Conservation (phyloP, 2,329 filamentous ascomycete species). For the Epichloe gansuensis region DNA sequence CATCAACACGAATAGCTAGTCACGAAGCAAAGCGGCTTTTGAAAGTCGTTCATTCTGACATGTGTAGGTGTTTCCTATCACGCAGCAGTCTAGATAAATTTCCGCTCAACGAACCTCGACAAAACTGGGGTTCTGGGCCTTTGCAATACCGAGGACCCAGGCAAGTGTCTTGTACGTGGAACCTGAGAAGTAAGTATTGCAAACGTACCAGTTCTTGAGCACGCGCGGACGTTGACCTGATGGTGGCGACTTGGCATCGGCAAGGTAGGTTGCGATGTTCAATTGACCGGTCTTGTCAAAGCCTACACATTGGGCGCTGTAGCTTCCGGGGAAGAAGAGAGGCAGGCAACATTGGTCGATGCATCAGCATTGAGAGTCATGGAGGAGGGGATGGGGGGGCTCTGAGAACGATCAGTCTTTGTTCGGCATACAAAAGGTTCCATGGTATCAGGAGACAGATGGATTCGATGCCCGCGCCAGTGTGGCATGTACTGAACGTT, state of each 20-base stretch:
- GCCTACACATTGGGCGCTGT: constrained; percentile 13
- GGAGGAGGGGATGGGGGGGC: constrained; percentile 4
- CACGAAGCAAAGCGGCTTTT: no score
- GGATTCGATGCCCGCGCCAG: constrained; percentile 12
- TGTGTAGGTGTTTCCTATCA: background rate
- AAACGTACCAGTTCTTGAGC: constrained; percentile 12
- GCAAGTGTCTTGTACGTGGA: constrained; percentile 3
- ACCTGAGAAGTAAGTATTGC: constrained; percentile 10
- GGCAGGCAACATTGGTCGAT: constrained; percentile 13
- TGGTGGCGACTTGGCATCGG: constrained; percentile 10
- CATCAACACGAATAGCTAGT: no score
- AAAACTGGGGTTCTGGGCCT: constrained; percentile 14
- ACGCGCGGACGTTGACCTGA: constrained; percentile 1
- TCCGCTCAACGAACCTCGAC: constrained; percentile 11
- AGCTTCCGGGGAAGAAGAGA: constrained; percentile 9
- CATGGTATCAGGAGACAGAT: constrained; percentile 5
- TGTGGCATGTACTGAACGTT: constrained; percentile 10
- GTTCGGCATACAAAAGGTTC: no score
- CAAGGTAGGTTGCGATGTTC: constrained; percentile 10
- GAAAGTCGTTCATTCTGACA: no score
- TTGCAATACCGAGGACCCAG: background rate
- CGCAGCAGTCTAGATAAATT: constrained; percentile 6
- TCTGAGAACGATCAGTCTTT: background rate
- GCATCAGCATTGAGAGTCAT: constrained; percentile 10
- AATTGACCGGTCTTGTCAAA: constrained; percentile 11